Evolutionary conservation across 441 rosid genomes (phyloP), one percentile per base, ranked within the genome.

Genomic region (Brassica hybrid): DNA sequence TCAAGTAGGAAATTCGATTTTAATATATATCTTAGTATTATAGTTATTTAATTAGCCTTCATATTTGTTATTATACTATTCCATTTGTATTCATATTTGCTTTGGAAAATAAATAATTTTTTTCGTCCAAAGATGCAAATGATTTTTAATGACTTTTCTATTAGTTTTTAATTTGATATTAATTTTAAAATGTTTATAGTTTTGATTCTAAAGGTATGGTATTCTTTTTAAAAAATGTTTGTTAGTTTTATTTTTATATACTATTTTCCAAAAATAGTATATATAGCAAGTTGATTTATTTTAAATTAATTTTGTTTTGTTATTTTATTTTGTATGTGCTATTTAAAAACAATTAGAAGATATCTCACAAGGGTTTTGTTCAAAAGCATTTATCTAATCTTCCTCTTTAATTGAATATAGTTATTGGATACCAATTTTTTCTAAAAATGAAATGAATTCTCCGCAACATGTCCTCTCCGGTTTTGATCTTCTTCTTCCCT

Each of bases 391-490:
- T 61, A 56, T 69, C 79, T n/a, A n/a, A n/a, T 54, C 65, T 52
- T 76, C 56, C 75, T 77, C 54, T 64, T 71, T 16, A 69, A 77
- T 41, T 77, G 27, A 71, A 65, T 70, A 77, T 57, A 77, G 65
- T 77, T 64, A 52, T 30, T 30, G 34, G 65, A 52, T 52, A 62
- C 58, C 57, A 34, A 62, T 11, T 16, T 59, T 34, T 70, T 27
- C 60, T 45, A 60, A 58, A 60, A 65, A 71, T 65, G 14, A 30
- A 65, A 77, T 65, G 63, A 72, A 72, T 72, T 50, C 21, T 17
- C 80, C 5, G 34, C 7, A 61, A 58, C 45, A 16, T 43, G 8
- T 67, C 34, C 59, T 58, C 61, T 38, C 58, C 11, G 32, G 7
- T 1, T 38, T 8, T 63, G 54, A 56, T 58, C 62, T 17, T 58